A percentile compares a stretch with the other conserved stretches of the same genome.
phyloP scores from a whole-genome alignment of 2,329 filamentous ascomycete species.

The Fusarium papillatum region DNA sequence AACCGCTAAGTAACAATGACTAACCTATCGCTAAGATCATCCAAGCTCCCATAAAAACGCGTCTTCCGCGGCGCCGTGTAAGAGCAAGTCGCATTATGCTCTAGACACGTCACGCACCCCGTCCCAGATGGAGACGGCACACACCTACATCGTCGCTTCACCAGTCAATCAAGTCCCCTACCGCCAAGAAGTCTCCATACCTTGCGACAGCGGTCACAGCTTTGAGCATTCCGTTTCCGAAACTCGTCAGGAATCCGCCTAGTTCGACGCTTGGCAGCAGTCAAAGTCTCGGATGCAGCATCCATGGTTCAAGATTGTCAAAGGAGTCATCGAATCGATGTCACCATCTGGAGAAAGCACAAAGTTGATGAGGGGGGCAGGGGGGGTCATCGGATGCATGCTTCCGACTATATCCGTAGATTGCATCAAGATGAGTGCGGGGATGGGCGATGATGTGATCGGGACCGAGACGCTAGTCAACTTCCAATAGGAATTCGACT shows the following conservation, averaged over 20 bases:
- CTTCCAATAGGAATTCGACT: neutral
- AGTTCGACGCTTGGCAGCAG: constrained; percentile 44
- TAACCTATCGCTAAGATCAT: constrained; percentile 52
- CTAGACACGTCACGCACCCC: constrained; percentile 49
- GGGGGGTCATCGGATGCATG: constrained; percentile 25
- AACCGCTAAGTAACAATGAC: neutral
- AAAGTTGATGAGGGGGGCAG: neutral
- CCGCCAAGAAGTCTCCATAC: constrained; percentile 19
- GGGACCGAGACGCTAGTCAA: neutral
- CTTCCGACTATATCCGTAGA: constrained; percentile 29
- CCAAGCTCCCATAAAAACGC: constrained; percentile 53
- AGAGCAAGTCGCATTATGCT: constrained; percentile 49
- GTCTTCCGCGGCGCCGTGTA: constrained; percentile 52
- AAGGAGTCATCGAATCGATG: constrained; percentile 34
- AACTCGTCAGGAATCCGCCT: constrained; percentile 52
- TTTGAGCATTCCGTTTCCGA: constrained; percentile 51
- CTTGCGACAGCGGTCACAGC: constrained; percentile 53
- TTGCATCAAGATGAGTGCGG: constrained; percentile 12
- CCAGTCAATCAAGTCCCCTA: neutral
- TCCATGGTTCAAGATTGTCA: neutral
- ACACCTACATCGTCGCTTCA: constrained; percentile 52
- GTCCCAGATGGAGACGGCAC: constrained; percentile 45
- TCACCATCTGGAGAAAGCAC: constrained; percentile 8
- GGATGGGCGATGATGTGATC: constrained; percentile 11
- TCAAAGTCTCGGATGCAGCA: constrained; percentile 31